Conservation (phyloP, 2,329 filamentous ascomycete species). For the Fusarium miscanthi region DNA sequence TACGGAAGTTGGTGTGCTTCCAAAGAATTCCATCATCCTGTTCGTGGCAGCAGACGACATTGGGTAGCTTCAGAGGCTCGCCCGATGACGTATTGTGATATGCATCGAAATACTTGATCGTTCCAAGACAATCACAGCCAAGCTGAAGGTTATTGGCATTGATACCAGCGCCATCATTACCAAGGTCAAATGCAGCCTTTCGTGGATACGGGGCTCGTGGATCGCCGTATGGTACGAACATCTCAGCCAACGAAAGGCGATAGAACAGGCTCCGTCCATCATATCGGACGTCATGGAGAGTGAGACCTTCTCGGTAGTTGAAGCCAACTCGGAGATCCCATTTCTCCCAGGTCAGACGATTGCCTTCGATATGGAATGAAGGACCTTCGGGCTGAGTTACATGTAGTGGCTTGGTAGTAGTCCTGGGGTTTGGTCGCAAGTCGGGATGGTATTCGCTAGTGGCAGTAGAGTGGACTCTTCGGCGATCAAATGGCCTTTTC, state of each 20-base stretch:
- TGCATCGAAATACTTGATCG: slow-evolving; percentile 59
- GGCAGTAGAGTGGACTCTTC: slow-evolving; percentile 51
- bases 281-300: slow-evolving; percentile 75
- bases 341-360: slow-evolving; percentile 66
- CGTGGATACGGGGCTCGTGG: slow-evolving; percentile 64
- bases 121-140: slow-evolving; percentile 68
- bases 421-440: slow-evolving; percentile 38
- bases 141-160: slow-evolving; percentile 74
- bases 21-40: slow-evolving; percentile 65
- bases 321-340: slow-evolving; percentile 76
- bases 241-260: slow-evolving; percentile 71
- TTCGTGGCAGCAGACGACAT: slow-evolving; percentile 53
- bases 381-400: slow-evolving; percentile 49
- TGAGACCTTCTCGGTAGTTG: slow-evolving; percentile 75
- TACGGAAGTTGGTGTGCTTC: slow-evolving; percentile 72
- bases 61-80: slow-evolving; percentile 47
- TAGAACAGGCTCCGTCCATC: slow-evolving; percentile 73
- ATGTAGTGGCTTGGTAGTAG: slow-evolving; percentile 47
- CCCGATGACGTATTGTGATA: slow-evolving; percentile 49
- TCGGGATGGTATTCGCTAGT: slow-evolving; percentile 58
- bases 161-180: slow-evolving; percentile 72
- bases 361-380: slow-evolving; percentile 56
- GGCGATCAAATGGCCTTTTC: slow-evolving; percentile 53
- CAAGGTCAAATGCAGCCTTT: slow-evolving; percentile 77
- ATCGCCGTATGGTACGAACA: slow-evolving; percentile 74